Base-by-base conservation (phyloP, 768 basidiomycete genomes). In the Gyrodon lividus region DNA sequence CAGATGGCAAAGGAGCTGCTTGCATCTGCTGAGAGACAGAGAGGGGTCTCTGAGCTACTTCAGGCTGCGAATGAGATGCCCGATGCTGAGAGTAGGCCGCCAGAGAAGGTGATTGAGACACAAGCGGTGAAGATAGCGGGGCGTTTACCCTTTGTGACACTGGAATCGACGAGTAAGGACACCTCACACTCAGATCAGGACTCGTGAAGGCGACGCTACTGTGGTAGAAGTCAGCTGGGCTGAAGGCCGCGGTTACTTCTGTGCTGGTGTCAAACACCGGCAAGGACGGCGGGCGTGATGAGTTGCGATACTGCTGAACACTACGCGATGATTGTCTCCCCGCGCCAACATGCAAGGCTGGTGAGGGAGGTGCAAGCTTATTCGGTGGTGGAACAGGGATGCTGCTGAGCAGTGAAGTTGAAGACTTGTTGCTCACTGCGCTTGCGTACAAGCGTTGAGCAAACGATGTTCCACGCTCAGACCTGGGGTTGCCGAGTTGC, bases 391-490 rank as follows among this genome's bases (percentile, higher is more conserved):
- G 39, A 30, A 55, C 22, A 7, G 61, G 39, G 19, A 50, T 40
- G 40, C 6, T 22, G n/a, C 31, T 30, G n/a, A 48, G 35, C 38
- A 55, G 44, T 8, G 26, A 37, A 10, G 37, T 37, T 12, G 57
- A 53, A 20, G 51, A 49, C 24, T 51, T 59, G 45, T 56, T 62
- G 47, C 52, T 60, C 23, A 64, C 45, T 4, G 75, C 72, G 41
- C 74, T 77, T 6, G 73, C 74, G 55, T 77, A 79, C 23, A 79
- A 59, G 43, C 70, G 71, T 42, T 76, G 77, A 20, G 77, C 77
- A 31, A 68, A 58, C 3, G 70, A 70, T 41, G 61, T 51, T 13
- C 63, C 67, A 37, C 42, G 54, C 10, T 45, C 52, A 43, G 61
- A 46, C n/a, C 47, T 38, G 5, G 50, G 19, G 7, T 45, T 28